Evolutionary conservation across 345 rosid genomes (phyloP).

Genomic region (Melaleuca alternifolia): DNA sequence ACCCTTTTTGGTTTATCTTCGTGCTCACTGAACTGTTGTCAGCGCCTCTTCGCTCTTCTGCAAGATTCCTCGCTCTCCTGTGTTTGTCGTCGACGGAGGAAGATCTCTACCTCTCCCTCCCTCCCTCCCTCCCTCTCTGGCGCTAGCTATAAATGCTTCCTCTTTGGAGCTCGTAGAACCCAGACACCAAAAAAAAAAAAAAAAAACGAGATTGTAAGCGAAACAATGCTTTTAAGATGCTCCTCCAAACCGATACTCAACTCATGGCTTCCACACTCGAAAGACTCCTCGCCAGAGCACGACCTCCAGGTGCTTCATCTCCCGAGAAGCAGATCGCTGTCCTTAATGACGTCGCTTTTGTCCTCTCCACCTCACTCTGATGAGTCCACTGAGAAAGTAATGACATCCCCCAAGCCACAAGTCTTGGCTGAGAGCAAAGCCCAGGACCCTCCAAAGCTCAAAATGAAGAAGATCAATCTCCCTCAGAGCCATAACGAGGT

Average conservation of each 20-base stretch:
- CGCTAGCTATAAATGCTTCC: not conserved
- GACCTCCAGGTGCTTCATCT: conserved; percentile 15
- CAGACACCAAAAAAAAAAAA: too few species aligned
- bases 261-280: conserved; percentile 41
- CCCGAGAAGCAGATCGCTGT: conserved; percentile 26
- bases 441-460: conserved; percentile 4
- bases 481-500: not conserved
- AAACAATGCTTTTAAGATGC: conserved; percentile 40
- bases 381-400: conserved; percentile 7
- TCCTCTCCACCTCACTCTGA: conserved; percentile 14
- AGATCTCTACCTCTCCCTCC: not conserved
- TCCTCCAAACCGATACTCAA: conserved; percentile 37
- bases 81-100: not conserved
- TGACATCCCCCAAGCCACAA: not conserved
- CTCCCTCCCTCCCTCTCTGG: not conserved
- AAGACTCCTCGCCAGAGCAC: conserved; percentile 34
- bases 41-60: not conserved
- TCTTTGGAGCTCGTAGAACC: not conserved
- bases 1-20: not conserved
- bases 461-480: conserved; percentile 2
- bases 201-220: not conserved
- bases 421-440: conserved; percentile 12
- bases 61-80: not conserved
- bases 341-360: conserved; percentile 2
- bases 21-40: not conserved